Conservation (phyloP, 2,329 filamentous ascomycete species). For the Claviceps sp. region DNA sequence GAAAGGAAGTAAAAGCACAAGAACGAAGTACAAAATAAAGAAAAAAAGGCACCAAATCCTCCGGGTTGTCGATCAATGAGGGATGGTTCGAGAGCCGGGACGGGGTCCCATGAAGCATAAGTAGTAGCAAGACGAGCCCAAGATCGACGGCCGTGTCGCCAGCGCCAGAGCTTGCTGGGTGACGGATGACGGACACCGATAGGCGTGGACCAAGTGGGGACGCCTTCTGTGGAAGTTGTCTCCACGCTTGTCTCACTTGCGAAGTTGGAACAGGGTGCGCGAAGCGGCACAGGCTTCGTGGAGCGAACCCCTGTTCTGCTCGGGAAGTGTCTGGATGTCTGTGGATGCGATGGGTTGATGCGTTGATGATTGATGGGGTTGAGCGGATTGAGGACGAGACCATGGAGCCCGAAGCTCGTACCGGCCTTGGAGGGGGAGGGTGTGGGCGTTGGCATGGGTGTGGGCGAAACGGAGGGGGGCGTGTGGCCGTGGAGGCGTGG, state of each 20-base stretch:
- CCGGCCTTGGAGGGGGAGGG: constrained; percentile 1
- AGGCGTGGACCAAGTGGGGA: constrained; percentile 10
- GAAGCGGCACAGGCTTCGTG: constrained; percentile 6
- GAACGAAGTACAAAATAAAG: constrained; percentile 26
- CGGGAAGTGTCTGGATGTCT: background rate
- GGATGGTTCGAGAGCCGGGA: constrained; percentile 19
- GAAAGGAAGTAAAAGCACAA: constrained; percentile 31
- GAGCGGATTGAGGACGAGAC: constrained; percentile 6
- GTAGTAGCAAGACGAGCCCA: constrained; percentile 33
- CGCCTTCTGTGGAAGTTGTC: constrained; percentile 6
- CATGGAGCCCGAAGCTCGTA: constrained; percentile 6
- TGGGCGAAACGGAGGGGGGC: background rate
- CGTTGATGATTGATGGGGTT: background rate
- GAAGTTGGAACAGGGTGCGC: constrained; percentile 24
- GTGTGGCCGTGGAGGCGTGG: too few species aligned
- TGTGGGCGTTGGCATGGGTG: background rate
- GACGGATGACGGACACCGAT: constrained; percentile 7
- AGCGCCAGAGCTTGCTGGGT: constrained; percentile 7
- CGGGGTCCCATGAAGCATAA: constrained; percentile 34
- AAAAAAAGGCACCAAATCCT: constrained; percentile 24
- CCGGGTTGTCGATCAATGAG: constrained; percentile 34
- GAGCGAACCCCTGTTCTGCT: constrained; percentile 2
- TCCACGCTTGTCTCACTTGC: constrained; percentile 38
- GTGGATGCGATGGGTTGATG: too few species aligned
- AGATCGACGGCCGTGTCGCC: constrained; percentile 23